Percentiles rank a stretch among this genome's conserved stretches.
These are phyloP conservation scores for Plasmodium vinckei DNA, from an alignment of 169 alveolate species.

Conservation along the genomic window DNA sequence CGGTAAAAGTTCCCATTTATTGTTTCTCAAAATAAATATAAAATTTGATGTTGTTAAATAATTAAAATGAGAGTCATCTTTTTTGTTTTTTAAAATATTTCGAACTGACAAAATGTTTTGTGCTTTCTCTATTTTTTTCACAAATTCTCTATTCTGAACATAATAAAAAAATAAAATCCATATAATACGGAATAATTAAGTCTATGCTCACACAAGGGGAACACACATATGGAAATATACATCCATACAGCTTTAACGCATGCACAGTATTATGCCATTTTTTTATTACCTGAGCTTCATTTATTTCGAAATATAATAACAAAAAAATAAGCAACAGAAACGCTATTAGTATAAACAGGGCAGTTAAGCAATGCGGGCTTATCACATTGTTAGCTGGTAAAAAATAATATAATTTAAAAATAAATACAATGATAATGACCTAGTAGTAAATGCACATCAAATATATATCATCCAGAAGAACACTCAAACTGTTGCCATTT, in stretches of 20 bases:
- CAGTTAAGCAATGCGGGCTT: constrained; percentile 20
- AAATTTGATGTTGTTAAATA: constrained; percentile 39
- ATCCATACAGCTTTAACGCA: background rate
- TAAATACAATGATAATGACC: too few species aligned
- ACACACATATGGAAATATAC: background rate
- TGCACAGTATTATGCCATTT: background rate
- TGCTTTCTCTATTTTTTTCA: constrained; percentile 52
- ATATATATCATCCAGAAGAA: too few species aligned
- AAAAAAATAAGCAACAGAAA: constrained; percentile 19
- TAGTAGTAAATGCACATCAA: too few species aligned
- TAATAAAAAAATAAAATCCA: background rate
- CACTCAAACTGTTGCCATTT: too few species aligned
- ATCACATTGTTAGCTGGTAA: constrained; percentile 33
- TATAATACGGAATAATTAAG: background rate
- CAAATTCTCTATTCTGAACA: constrained; percentile 25
- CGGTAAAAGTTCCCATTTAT: constrained; percentile 62
- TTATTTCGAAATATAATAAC: constrained; percentile 24
- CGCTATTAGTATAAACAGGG: constrained; percentile 18
- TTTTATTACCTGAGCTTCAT: constrained; percentile 37
- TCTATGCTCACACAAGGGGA: too few species aligned
- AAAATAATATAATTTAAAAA: background rate
- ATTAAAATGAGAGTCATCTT: constrained; percentile 42
- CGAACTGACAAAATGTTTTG: constrained; percentile 19
- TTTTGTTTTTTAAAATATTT: constrained; percentile 21
- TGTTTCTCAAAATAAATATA: constrained; percentile 44